Conservation (phyloP, 441 rosid genomes). For the Daphne laureola region DNA sequence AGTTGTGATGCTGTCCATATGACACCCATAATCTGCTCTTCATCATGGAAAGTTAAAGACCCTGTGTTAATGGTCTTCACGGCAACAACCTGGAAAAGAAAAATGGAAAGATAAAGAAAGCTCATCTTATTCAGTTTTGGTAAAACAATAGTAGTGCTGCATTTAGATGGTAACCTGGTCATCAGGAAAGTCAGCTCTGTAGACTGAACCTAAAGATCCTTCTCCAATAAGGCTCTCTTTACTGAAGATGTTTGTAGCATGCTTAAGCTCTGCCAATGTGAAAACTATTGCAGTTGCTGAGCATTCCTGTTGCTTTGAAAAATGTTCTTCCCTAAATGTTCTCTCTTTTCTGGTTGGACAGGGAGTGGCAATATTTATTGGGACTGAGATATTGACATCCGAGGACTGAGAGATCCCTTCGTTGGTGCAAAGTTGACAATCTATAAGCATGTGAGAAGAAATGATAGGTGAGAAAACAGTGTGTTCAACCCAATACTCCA, state of each 20-base stretch:
- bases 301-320: conserved; percentile 36
- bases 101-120: conserved; percentile 5
- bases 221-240: conserved; percentile 71
- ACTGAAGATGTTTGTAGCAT: conserved; percentile 69
- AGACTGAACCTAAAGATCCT: conserved; percentile 92
- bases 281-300: conserved; percentile 48
- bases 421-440: conserved; percentile 27
- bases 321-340: conserved; percentile 44
- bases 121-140: conserved; percentile 3
- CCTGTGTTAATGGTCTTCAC: conserved; percentile 70
- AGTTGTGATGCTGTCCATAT: conserved; percentile 56
- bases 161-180: conserved; percentile 45
- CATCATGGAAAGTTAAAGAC: conserved; percentile 73
- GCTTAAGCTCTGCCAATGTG: conserved; percentile 68
- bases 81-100: conserved; percentile 46
- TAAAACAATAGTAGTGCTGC: not conserved
- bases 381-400: conserved; percentile 37
- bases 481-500: too few relatives aligned
- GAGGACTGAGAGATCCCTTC: conserved; percentile 45
- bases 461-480: not conserved
- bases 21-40: conserved; percentile 70
- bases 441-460: conserved; percentile 19
- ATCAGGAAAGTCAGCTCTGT: conserved; percentile 72
- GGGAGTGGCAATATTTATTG: conserved; percentile 25
- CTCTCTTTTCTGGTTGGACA: conserved; percentile 31